phyloP scores from a whole-genome alignment of 139 green algal genomes.

The Marvania coccoides region DNA sequence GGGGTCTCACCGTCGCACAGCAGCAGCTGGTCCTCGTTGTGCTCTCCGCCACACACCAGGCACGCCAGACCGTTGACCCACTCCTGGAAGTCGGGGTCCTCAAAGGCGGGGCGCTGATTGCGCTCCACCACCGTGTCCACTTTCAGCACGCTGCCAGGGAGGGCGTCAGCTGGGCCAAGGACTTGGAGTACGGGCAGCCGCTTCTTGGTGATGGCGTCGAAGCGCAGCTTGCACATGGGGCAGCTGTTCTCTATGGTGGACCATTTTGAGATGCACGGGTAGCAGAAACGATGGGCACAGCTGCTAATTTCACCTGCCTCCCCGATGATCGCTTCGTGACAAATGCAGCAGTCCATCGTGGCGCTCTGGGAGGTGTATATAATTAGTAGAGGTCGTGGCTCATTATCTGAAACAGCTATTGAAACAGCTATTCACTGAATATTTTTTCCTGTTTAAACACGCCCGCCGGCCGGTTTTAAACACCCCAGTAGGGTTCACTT shows the following conservation, averaged over 20 bases:
- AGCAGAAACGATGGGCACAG: slow-evolving; percentile 61
- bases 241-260: slow-evolving; percentile 51
- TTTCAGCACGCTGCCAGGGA: slow-evolving; percentile 17
- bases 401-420: too few species aligned
- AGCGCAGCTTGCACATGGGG: slow-evolving; percentile 60
- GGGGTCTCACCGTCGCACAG: slow-evolving; percentile 59
- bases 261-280: slow-evolving; percentile 57
- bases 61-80: slow-evolving; percentile 32
- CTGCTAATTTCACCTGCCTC: too few species aligned
- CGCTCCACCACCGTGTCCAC: slow-evolving; percentile 17
- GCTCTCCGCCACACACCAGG: slow-evolving; percentile 29
- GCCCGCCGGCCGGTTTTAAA: too few species aligned
- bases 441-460: too few species aligned
- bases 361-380: too few species aligned
- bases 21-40: slow-evolving; percentile 53
- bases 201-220: slow-evolving; percentile 46
- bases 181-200: slow-evolving; percentile 9
- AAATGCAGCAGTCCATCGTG: too few species aligned
- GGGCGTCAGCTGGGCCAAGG: not conserved
- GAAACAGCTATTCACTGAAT: too few species aligned
- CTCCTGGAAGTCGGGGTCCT: slow-evolving; percentile 24
- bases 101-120: slow-evolving; percentile 34
- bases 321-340: too few species aligned
- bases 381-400: too few species aligned
- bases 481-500: too few species aligned